A percentile compares a stretch with the other conserved stretches of the same genome.
Conservation (phyloP, 1,139 yeast species). For the Williopsis jadinii region DNA sequence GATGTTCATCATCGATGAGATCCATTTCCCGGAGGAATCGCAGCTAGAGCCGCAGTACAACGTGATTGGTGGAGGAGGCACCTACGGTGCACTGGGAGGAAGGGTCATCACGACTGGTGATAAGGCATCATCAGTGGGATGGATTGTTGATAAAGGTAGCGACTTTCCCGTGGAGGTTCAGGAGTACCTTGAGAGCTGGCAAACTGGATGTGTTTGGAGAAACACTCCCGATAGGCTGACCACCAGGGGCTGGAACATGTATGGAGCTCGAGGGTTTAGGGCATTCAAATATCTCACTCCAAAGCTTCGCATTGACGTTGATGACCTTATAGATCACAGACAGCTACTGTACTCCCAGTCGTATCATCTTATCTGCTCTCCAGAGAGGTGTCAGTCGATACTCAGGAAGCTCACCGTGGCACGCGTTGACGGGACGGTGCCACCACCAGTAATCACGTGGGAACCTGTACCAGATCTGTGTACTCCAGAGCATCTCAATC, state of each 20-base stretch:
- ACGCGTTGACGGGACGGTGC: conserved; percentile 7
- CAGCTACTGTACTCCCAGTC: conserved; percentile 36
- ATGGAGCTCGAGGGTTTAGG: conserved; percentile 56
- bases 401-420: conserved; percentile 26
- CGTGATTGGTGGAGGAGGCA: conserved; percentile 87
- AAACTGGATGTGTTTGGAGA: conserved; percentile 52
- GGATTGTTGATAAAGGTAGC: conserved; percentile 71
- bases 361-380: conserved; percentile 72
- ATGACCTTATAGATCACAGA: conserved; percentile 43
- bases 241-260: conserved; percentile 76
- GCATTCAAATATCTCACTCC: conserved; percentile 51
- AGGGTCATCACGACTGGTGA: conserved; percentile 39
- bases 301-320: conserved; percentile 55
- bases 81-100: conserved; percentile 76
- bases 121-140: conserved; percentile 39
- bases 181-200: conserved; percentile 49
- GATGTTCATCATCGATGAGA: conserved; percentile 90
- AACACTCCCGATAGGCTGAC: conserved; percentile 47
- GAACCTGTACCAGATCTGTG: conserved; percentile 87
- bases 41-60: conserved; percentile 38
- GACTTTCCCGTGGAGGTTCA: conserved; percentile 60
- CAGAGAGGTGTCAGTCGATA: conserved; percentile 48
- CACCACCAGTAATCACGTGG: conserved; percentile 49
- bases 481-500: conserved; percentile 37
- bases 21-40: conserved; percentile 44